These are phyloP conservation scores for Kernera saxatilis DNA, from an alignment of 345 rosid species.

Conservation along the genomic window DNA sequence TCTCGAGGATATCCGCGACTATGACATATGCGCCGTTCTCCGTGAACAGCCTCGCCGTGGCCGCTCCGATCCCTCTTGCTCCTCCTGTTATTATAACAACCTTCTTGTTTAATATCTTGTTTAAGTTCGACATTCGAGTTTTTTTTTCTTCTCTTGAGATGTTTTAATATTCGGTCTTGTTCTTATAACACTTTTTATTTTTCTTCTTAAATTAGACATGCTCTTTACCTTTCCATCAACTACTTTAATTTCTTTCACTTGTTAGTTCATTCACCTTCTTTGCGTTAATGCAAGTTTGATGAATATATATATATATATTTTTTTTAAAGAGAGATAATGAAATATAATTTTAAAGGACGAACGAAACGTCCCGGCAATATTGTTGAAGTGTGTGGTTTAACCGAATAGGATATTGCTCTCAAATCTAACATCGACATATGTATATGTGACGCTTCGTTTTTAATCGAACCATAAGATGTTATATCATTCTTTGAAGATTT, in stretches of 20 bases:
- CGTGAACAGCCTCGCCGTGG: conserved; percentile 60
- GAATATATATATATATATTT: too few species aligned
- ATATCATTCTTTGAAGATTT: too few species aligned
- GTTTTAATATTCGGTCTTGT: background rate
- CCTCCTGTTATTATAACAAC: conserved; percentile 82
- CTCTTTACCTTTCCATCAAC: conserved; percentile 18
- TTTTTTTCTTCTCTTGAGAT: background rate
- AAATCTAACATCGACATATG: too few species aligned
- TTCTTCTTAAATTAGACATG: background rate
- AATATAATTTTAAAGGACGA: too few species aligned
- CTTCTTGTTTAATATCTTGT: conserved; percentile 44
- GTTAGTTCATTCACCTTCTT: conserved; percentile 29
- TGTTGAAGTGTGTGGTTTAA: too few species aligned
- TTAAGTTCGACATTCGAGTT: background rate
- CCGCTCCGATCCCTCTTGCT: conserved; percentile 88
- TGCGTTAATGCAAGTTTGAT: background rate
- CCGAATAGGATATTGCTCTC: too few species aligned
- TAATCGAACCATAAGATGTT: too few species aligned
- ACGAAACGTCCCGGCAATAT: too few species aligned
- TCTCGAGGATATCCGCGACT: conserved; percentile 65
- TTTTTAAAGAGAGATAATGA: too few species aligned
- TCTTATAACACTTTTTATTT: background rate
- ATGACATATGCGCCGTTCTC: conserved; percentile 64
- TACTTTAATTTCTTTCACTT: conserved; percentile 15
- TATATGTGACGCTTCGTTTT: too few species aligned